Percentiles rank a stretch among this genome's conserved stretches.
Evolutionary conservation across 192 early-diverging fungal species (phyloP).

Genomic region (Tieghemiomyces parasiticus): DNA sequence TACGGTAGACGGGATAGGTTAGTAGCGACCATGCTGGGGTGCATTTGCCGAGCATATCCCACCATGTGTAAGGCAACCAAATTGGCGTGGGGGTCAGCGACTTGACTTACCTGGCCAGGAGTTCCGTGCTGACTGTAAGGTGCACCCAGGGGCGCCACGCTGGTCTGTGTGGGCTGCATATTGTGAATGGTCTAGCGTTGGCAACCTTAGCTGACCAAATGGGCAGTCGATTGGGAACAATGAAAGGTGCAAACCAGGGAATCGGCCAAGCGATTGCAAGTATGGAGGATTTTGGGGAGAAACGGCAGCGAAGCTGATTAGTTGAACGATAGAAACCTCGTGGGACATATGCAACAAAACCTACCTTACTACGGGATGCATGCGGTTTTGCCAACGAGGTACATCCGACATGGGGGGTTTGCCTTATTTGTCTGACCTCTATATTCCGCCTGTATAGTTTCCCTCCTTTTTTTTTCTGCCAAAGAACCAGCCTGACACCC

Average conservation of each 20-base stretch:
- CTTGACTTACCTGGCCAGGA: too few relatives aligned
- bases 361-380: not conserved
- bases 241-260: too few relatives aligned
- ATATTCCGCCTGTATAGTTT: not conserved
- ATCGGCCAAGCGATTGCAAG: too few relatives aligned
- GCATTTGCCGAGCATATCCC: not conserved
- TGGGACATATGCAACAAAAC: not conserved
- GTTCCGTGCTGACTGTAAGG: too few relatives aligned
- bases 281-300: not conserved
- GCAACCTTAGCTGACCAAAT: too few relatives aligned
- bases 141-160: too few relatives aligned
- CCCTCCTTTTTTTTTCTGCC: not conserved
- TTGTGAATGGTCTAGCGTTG: too few relatives aligned
- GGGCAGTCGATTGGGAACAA: too few relatives aligned
- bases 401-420: not conserved
- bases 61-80: too few relatives aligned
- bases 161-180: too few relatives aligned
- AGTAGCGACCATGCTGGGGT: not conserved
- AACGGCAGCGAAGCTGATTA: not conserved
- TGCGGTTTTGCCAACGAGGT: not conserved
- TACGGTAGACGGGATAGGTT: not conserved
- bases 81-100: too few relatives aligned
- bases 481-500: not conserved
- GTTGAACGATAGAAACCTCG: not conserved
- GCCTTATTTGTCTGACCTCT: not conserved